A percentile compares a stretch with the other conserved stretches of the same genome.
These are phyloP conservation scores for Mediolabrus comicus DNA, from an alignment of 108 stramenopile species.

Conservation along the genomic window DNA sequence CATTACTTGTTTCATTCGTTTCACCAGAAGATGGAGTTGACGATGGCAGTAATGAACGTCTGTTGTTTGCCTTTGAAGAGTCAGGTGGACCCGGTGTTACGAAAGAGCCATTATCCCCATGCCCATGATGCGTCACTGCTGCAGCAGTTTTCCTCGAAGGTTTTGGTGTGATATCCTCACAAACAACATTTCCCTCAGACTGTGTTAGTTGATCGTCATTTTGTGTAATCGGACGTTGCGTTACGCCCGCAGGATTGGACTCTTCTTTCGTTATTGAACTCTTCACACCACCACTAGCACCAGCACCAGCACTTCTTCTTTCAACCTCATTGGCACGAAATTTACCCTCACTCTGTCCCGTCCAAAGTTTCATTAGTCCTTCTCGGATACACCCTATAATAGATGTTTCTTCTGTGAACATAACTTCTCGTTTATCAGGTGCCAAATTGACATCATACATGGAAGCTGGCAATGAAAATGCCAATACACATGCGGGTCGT, in stretches of 20 bases:
- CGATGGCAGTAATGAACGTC: background rate
- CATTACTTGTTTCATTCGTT: background rate
- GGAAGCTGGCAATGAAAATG: slow-evolving; percentile 76
- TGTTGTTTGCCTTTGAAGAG: background rate
- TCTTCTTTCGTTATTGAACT: background rate
- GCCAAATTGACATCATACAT: slow-evolving; percentile 94
- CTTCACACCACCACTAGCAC: background rate
- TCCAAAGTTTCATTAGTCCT: slow-evolving; percentile 53
- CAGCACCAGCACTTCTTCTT: slow-evolving; percentile 12
- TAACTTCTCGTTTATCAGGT: slow-evolving; percentile 95
- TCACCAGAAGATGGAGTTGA: background rate
- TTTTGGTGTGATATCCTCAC: background rate
- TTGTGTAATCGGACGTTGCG: background rate
- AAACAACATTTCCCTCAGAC: background rate
- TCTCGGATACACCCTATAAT: slow-evolving; percentile 54
- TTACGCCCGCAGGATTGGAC: background rate
- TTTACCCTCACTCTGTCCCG: slow-evolving; percentile 56
- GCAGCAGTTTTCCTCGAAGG: background rate
- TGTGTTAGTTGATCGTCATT: background rate
- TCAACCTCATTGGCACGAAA: slow-evolving; percentile 63
- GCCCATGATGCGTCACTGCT: background rate
- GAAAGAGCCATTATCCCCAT: background rate
- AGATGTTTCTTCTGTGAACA: slow-evolving; percentile 75
- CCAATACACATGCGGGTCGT: slow-evolving; percentile 88
- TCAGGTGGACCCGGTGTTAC: background rate